phyloP scores from a whole-genome alignment of 345 rosid species.

The Linum trigynum region DNA sequence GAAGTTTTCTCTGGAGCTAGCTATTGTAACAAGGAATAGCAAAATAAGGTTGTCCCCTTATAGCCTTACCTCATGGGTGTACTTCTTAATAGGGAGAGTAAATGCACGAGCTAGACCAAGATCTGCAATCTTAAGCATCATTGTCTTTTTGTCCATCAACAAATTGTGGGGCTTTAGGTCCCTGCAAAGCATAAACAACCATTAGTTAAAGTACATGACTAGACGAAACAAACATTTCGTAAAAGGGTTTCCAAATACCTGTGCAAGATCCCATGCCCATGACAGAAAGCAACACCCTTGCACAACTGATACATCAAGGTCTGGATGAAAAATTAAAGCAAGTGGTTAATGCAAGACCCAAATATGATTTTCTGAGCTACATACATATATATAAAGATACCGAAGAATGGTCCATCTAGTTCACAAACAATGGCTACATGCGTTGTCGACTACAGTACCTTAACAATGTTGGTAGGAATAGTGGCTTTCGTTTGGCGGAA shows the following conservation, averaged over 20 bases:
- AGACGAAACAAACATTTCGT: not conserved
- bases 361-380: too few species aligned
- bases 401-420: not conserved
- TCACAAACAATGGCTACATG: not conserved
- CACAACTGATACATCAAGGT: conserved; percentile 94
- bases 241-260: conserved; percentile 33
- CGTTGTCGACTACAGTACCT: conserved; percentile 29
- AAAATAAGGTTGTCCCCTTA: not conserved
- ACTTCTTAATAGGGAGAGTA: conserved; percentile 89
- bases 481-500: conserved; percentile 53
- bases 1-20: not conserved
- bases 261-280: conserved; percentile 90
- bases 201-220: not conserved
- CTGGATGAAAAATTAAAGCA: conserved; percentile 25
- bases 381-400: not conserved
- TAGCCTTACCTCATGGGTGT: conserved; percentile 72
- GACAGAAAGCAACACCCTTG: conserved; percentile 93
- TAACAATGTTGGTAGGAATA: conserved; percentile 41
- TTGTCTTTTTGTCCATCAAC: conserved; percentile 66
- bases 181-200: conserved; percentile 26
- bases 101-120: conserved; percentile 84
- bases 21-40: not conserved
- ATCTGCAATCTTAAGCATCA: conserved; percentile 86
- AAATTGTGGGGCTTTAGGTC: conserved; percentile 97
- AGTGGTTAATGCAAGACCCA: not conserved